phyloP scores from a whole-genome alignment of 2,329 filamentous ascomycete species.

The Coniochaeta ligniaria region DNA sequence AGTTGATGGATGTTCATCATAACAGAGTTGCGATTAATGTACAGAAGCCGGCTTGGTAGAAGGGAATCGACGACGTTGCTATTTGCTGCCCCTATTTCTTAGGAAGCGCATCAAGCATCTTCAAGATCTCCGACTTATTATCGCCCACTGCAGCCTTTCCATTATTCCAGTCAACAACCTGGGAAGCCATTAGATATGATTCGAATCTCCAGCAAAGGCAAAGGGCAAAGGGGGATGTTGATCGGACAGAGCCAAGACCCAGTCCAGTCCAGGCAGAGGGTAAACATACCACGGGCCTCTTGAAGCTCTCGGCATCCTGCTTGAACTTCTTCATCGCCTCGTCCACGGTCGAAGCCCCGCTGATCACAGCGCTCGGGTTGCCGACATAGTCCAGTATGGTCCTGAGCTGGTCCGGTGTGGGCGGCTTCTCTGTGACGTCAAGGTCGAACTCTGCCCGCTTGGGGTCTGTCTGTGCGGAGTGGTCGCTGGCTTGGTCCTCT shows the following conservation, averaged over 20 bases:
- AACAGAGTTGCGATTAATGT: not conserved
- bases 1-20: not conserved
- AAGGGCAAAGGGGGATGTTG: not conserved
- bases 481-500: slow-evolving; percentile 65
- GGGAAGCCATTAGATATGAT: not conserved
- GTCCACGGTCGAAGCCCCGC: slow-evolving; percentile 63
- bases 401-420: slow-evolving; percentile 47
- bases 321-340: slow-evolving; percentile 79
- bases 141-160: slow-evolving; percentile 73
- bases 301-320: slow-evolving; percentile 60
- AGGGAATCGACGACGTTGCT: not conserved
- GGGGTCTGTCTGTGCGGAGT: slow-evolving; percentile 48
- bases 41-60: not conserved
- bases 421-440: slow-evolving; percentile 37
- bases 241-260: not conserved
- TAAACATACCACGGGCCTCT: slow-evolving; percentile 65
- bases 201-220: too few species aligned
- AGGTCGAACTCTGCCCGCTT: slow-evolving; percentile 71
- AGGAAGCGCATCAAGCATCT: slow-evolving; percentile 57
- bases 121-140: slow-evolving; percentile 82
- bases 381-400: slow-evolving; percentile 47
- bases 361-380: slow-evolving; percentile 53
- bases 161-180: slow-evolving; percentile 88
- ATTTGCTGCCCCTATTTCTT: slow-evolving; percentile 9
- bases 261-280: not conserved